Percentiles rank a stretch among this genome's conserved stretches.
Evolutionary conservation across 192 early-diverging fungal species (phyloP).

Genomic region (Entomortierella parvispora): DNA sequence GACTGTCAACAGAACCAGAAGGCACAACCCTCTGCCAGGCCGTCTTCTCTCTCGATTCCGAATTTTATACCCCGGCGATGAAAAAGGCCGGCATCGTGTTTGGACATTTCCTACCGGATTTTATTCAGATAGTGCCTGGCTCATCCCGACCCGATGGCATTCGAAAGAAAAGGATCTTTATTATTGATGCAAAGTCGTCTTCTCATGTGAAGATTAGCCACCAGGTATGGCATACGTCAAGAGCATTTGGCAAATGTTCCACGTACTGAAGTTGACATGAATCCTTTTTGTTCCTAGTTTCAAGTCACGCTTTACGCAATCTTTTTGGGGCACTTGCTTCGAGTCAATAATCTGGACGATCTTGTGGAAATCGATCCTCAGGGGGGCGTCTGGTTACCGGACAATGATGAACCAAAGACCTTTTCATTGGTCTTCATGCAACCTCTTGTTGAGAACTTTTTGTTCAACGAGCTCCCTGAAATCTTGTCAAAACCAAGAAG

Average conservation of each 20-base stretch:
- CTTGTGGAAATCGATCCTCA: slow-evolving; percentile 21
- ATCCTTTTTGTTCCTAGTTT: not conserved
- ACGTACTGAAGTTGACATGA: not conserved
- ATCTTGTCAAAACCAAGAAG: slow-evolving; percentile 26
- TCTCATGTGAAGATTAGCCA: slow-evolving; percentile 42
- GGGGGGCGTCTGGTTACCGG: slow-evolving; percentile 43
- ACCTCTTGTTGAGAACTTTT: slow-evolving; percentile 40
- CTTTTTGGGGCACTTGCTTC: slow-evolving; percentile 44
- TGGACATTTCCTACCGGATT: slow-evolving; percentile 44
- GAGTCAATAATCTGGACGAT: slow-evolving; percentile 23
- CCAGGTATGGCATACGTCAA: slow-evolving; percentile 11
- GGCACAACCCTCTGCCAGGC: slow-evolving; percentile 36
- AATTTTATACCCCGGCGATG: slow-evolving; percentile 31
- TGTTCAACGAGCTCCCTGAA: slow-evolving; percentile 23
- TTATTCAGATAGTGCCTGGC: slow-evolving; percentile 31
- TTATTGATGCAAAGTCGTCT: slow-evolving; percentile 49
- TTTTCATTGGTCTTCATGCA: slow-evolving; percentile 42
- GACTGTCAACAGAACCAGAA: slow-evolving; percentile 13
- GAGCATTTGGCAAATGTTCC: not conserved
- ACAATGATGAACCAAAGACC: slow-evolving; percentile 13
- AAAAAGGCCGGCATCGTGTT: slow-evolving; percentile 35
- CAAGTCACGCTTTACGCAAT: slow-evolving; percentile 48
- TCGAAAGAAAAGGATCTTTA: slow-evolving; percentile 28
- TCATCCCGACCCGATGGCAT: slow-evolving; percentile 1
- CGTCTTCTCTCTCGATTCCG: slow-evolving; percentile 23